Evolutionary conservation across 2,329 filamentous ascomycete species (phyloP).

Genomic region (Ambrosiella xylebori): DNA sequence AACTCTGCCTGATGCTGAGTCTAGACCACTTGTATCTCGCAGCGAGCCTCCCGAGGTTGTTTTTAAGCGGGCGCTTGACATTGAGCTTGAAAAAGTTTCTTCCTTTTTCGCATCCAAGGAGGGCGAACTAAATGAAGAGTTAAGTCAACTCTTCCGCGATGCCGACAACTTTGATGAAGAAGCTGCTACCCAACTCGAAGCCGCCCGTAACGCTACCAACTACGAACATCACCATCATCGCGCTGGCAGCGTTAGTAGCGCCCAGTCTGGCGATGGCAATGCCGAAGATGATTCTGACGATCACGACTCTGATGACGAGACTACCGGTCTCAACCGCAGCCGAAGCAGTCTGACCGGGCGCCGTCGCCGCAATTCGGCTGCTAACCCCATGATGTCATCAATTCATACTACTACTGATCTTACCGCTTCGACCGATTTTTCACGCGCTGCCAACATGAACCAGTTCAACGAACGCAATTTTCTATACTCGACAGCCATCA

Average conservation of each 20-base stretch:
- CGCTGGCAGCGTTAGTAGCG: constrained; percentile 25
- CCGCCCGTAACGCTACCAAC: constrained; percentile 17
- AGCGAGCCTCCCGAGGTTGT: constrained; percentile 60
- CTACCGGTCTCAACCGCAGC: constrained; percentile 33
- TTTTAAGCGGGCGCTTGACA: constrained; percentile 66
- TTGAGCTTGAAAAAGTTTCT: constrained; percentile 84
- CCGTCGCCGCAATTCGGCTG: not conserved
- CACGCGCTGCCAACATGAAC: constrained; percentile 46
- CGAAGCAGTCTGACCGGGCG: constrained; percentile 23
- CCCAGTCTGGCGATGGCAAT: constrained; percentile 33
- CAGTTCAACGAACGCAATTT: constrained; percentile 64
- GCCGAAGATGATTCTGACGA: constrained; percentile 37
- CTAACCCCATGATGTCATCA: constrained; percentile 14
- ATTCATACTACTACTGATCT: constrained; percentile 34
- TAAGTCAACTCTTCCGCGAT: constrained; percentile 60
- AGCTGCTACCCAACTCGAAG: constrained; percentile 26
- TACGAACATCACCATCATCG: constrained; percentile 15
- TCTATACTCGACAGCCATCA: constrained; percentile 51
- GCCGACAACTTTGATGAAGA: constrained; percentile 50
- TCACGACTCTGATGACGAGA: constrained; percentile 46
- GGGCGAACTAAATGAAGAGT: constrained; percentile 66
- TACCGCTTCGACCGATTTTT: constrained; percentile 43
- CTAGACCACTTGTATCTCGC: constrained; percentile 56
- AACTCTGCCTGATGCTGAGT: constrained; percentile 55
- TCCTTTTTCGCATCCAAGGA: constrained; percentile 86